A percentile compares a stretch with the other conserved stretches of the same genome.
Evolutionary conservation across 768 basidiomycete genomes (phyloP).

Genomic region (Kwoniella heveanensis): DNA sequence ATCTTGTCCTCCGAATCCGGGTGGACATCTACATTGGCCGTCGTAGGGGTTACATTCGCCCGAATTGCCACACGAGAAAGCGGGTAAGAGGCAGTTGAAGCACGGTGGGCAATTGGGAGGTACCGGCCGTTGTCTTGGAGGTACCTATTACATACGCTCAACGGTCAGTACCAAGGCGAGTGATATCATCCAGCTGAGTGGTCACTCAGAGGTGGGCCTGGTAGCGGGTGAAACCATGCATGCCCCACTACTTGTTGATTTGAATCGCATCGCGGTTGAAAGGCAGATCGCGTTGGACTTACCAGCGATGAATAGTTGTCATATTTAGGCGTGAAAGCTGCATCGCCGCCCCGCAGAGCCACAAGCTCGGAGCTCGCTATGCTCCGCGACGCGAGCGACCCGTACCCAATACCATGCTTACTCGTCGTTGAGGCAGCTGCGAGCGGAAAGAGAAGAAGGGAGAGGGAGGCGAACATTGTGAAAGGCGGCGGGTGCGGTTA

Average conservation of each 20-base stretch:
- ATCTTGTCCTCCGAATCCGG: slow-evolving; percentile 97
- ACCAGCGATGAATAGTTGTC: slow-evolving; percentile 12
- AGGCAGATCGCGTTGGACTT: neutral
- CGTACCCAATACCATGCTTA: neutral
- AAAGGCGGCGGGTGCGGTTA: neutral
- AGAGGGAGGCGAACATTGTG: slow-evolving; percentile 10
- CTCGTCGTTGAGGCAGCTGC: neutral
- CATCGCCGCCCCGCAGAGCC: slow-evolving; percentile 9
- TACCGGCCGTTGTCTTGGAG: slow-evolving; percentile 12
- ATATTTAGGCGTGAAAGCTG: slow-evolving; percentile 9
- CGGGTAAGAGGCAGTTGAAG: slow-evolving; percentile 93
- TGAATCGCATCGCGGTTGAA: too few relatives aligned
- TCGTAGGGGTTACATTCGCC: slow-evolving; percentile 87
- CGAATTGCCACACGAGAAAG: slow-evolving; percentile 88
- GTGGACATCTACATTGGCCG: slow-evolving; percentile 93
- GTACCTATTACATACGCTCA: neutral
- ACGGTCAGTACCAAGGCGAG: too few relatives aligned
- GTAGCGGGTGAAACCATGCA: too few relatives aligned
- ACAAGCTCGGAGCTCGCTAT: slow-evolving; percentile 5
- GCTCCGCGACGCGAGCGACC: slow-evolving; percentile 16
- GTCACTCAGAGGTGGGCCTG: too few relatives aligned
- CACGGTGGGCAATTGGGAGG: slow-evolving; percentile 61
- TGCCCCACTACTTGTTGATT: too few relatives aligned
- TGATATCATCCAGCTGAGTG: too few relatives aligned
- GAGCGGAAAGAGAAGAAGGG: slow-evolving; percentile 3